Evolutionary conservation across 441 rosid species (phyloP), one percentile per base, ranked within the genome.

Genomic region (Populus hybrid): DNA sequence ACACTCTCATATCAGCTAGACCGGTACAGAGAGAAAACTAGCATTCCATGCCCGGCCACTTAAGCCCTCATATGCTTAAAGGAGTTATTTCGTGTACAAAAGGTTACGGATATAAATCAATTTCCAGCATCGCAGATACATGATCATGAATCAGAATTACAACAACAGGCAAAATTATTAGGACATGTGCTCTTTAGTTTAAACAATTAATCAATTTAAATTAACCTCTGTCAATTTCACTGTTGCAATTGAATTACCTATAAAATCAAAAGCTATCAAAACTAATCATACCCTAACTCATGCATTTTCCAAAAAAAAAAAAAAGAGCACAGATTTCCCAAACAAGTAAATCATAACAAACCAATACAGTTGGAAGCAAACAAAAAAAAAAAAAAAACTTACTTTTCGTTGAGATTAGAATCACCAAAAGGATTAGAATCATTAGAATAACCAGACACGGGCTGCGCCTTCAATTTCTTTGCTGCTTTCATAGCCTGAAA

Each of bases 401-500:
- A 95, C 99, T 84, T 88, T 82, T 92, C 94, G 70, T 88, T 94
- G 79, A 95, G 94, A 85, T 95, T 94, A 8, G 97, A 86, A 86
- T 95, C 98, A 23, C 98, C 99, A 83, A 95, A 95, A 2, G 98
- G 98, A 75, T 95, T 95, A 0, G 97, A 95, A 84, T 92, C 97
- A 76, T 95, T 95, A 2, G 97, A 94, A 82, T 94, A 95, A 19
- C 97, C 98, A 0, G 97, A 88, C 5, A 90, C 92, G 0, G 95
- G 78, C 67, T 88, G 92, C 0, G 89, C 80, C 88, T 89, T 95
- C 86, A 92, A 83, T 78, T 92, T 94, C 89, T 92, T 95, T 2
- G 98, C 94, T 66, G 85, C 90, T 53, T 86, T 82, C 83, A 83
- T 80, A 6, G 97, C 98, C 98, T 95, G 40, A 77, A 65, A 78